Conservation (phyloP, 179 eudicot species). For the Drosera spatulata region DNA sequence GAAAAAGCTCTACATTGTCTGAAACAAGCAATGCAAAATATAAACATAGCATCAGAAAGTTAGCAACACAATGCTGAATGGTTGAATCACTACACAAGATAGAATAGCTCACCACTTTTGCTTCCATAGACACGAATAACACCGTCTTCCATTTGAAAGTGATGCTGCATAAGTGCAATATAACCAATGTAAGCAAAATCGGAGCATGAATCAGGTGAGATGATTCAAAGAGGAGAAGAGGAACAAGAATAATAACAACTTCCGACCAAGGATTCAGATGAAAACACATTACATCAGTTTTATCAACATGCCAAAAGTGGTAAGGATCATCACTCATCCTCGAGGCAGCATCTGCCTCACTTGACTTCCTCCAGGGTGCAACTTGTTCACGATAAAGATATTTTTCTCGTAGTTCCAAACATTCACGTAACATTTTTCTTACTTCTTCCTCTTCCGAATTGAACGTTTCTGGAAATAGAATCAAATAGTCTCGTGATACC, state of each 20-base stretch:
- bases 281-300: constrained; percentile 25
- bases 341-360: constrained; percentile 24
- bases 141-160: constrained; percentile 77
- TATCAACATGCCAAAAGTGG: constrained; percentile 45
- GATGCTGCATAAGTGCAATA: constrained; percentile 31
- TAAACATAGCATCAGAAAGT: not conserved
- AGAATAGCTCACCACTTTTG: constrained; percentile 41
- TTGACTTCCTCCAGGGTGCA: constrained; percentile 58
- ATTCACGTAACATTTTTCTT: constrained; percentile 62
- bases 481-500: not conserved
- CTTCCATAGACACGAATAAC: constrained; percentile 63
- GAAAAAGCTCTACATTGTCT: constrained; percentile 55
- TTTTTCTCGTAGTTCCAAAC: constrained; percentile 60
- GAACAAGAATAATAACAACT: not conserved
- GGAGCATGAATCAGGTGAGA: too few relatives aligned
- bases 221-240: not conserved
- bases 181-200: too few relatives aligned
- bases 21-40: constrained; percentile 8
- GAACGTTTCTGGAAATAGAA: constrained; percentile 34
- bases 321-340: constrained; percentile 33
- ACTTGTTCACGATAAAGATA: constrained; percentile 51
- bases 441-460: constrained; percentile 79
- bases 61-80: too few relatives aligned
- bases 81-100: too few relatives aligned
- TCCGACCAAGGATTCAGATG: not conserved